phyloP scores from a whole-genome alignment of 1,284 basidiomycete species.

The Trametes hirsuta region DNA sequence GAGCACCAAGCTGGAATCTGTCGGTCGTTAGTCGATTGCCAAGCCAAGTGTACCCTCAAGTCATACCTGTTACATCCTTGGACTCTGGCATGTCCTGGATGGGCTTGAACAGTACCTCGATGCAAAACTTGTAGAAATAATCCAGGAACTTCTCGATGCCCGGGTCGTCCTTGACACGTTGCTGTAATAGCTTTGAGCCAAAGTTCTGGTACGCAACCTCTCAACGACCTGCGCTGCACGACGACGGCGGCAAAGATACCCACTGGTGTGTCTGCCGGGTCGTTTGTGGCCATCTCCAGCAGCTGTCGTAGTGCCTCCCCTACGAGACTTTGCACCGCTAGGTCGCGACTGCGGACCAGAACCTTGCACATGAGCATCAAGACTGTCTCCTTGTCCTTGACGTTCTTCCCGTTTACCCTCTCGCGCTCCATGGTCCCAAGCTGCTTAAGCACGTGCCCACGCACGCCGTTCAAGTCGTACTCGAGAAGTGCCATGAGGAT shows the following conservation, averaged over 20 bases:
- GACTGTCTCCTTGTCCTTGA: slow-evolving; percentile 72
- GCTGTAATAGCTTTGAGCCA: slow-evolving; percentile 46
- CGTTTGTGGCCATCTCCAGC: slow-evolving; percentile 67
- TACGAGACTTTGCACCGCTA: slow-evolving; percentile 90
- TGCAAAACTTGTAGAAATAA: slow-evolving; percentile 88
- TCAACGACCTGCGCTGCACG: not conserved
- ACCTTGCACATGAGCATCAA: slow-evolving; percentile 77
- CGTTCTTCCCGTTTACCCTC: slow-evolving; percentile 53
- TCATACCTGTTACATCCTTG: slow-evolving; percentile 61
- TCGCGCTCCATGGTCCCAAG: slow-evolving; percentile 68
- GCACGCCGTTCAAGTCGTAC: slow-evolving; percentile 88
- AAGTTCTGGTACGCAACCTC: slow-evolving; percentile 11
- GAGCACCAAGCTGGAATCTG: slow-evolving; percentile 58
- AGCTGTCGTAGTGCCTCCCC: slow-evolving; percentile 88
- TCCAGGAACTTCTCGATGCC: slow-evolving; percentile 87
- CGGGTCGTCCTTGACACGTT: slow-evolving; percentile 80
- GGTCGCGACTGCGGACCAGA: slow-evolving; percentile 78
- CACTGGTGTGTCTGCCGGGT: slow-evolving; percentile 34
- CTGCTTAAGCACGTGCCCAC: slow-evolving; percentile 84
- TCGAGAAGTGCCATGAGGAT: slow-evolving; percentile 88
- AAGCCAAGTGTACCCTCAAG: slow-evolving; percentile 2
- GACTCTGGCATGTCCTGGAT: slow-evolving; percentile 79
- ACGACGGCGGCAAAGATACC: slow-evolving; percentile 12
- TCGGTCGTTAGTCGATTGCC: not conserved
- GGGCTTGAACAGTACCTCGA: slow-evolving; percentile 79